Conservation (phyloP, 2,329 filamentous ascomycete genomes). For the Fusarium mexicanum region DNA sequence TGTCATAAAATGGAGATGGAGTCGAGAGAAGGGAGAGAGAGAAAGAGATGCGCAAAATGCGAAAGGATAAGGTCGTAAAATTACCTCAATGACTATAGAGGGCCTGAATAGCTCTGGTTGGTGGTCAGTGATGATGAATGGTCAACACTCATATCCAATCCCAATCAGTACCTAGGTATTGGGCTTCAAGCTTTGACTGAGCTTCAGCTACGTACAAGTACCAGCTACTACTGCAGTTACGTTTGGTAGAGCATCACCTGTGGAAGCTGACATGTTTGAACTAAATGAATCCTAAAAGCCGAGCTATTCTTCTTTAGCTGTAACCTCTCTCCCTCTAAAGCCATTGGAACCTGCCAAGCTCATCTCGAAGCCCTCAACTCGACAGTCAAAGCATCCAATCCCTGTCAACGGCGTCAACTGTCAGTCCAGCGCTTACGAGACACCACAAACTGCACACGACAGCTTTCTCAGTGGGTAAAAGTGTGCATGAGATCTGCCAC, state of each 20-base stretch:
- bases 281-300: neutral
- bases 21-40: neutral
- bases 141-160: neutral
- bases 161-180: slow-evolving; percentile 15
- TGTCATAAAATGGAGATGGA: neutral
- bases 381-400: neutral
- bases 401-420: slow-evolving; percentile 1
- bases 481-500: slow-evolving; percentile 21
- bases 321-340: neutral
- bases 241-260: neutral
- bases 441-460: slow-evolving; percentile 8
- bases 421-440: slow-evolving; percentile 6
- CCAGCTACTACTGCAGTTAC: neutral
- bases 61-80: neutral
- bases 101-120: neutral
- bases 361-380: slow-evolving; percentile 4
- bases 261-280: neutral
- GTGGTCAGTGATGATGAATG: slow-evolving; percentile 1
- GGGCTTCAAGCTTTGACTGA: slow-evolving; percentile 23
- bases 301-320: neutral
- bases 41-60: neutral
- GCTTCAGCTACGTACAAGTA: neutral
- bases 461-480: slow-evolving; percentile 3
- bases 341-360: slow-evolving; percentile 14
- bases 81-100: neutral